Evolutionary conservation across 2,329 filamentous ascomycete genomes (phyloP), one percentile per base, ranked within the genome.

Genomic region (Neonectria magnoliae): DNA sequence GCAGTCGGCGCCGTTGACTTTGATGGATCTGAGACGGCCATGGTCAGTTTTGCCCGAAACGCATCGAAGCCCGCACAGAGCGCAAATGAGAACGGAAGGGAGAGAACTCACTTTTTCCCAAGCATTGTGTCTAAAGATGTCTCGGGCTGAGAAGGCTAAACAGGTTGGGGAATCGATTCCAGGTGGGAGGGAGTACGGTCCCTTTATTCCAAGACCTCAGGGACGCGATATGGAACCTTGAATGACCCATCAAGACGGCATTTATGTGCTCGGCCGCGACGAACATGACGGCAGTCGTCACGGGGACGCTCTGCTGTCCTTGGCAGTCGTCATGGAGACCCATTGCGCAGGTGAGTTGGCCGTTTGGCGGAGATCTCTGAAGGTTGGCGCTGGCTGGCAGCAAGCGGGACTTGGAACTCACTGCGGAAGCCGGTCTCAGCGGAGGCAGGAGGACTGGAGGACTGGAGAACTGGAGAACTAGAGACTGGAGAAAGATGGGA

Each of bases 1-100:
- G 57, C 80, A 81, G 52, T 81, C 75, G 73, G 79, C 80, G 66
- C 81, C 81, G 71, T 81, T 81, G 74, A 82, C 63, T 60, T 75
- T 79, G 71, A 82, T 75, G 38, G 79, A 81, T 64, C 80, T 82
- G 44, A 2, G 22, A 31, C 31, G 47, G 47, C 8, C 6, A 38
- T 8, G 6, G 50, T 73, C 33, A 70, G 57, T 10, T 44, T 20
- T 47, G 42, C 14, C 18, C 14, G 27, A 29, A 33, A 31, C n/a
- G 47, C 10, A 25, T 33, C 14, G n/a, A 47, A 16, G 20, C 7
- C 31, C n/a, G 9, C n/a, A 4, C 16, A 42, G n/a, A 7, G n/a
- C 6, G 38, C 13, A 20, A n/a, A 20, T 33, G 4, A 14, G 29
- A 7, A 25, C 44, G 18, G 50, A 27, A 20, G 31, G 22, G 44